These are phyloP conservation scores for Articulospora tetracladia DNA, from an alignment of 495 filamentous ascomycete genomes.

Conservation along the genomic window DNA sequence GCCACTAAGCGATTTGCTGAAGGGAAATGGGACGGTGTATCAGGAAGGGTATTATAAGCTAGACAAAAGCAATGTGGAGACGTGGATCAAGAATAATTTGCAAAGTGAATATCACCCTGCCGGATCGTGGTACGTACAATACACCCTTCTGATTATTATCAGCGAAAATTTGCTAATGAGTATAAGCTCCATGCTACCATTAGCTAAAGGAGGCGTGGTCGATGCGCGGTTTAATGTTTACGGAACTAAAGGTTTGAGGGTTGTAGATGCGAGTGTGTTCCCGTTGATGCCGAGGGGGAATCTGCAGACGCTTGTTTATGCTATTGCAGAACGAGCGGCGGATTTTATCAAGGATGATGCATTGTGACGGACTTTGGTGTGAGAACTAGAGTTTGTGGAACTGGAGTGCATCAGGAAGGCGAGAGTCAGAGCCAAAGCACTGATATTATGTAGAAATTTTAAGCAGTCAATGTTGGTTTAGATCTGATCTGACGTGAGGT, in stretches of 20 bases:
- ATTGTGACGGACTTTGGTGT: not conserved
- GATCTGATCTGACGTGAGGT: too few relatives aligned
- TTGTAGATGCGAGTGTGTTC: constrained; percentile 53
- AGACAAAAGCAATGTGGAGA: not conserved
- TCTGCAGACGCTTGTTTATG: constrained; percentile 47
- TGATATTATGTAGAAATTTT: too few relatives aligned
- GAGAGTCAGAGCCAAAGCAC: too few relatives aligned
- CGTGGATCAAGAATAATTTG: constrained; percentile 1
- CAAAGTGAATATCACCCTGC: constrained; percentile 11
- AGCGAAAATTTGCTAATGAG: too few relatives aligned
- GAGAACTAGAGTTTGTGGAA: not conserved
- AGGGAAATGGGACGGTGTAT: constrained; percentile 25
- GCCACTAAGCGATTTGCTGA: constrained; percentile 39
- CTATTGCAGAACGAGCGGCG: constrained; percentile 49
- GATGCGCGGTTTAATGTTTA: constrained; percentile 50
- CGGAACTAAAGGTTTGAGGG: constrained; percentile 40
- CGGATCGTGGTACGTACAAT: too few relatives aligned
- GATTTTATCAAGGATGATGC: constrained; percentile 45
- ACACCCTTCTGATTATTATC: too few relatives aligned
- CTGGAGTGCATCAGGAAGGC: too few relatives aligned
- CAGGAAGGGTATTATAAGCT: constrained; percentile 4
- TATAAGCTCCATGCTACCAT: constrained; percentile 27
- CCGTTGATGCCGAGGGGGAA: constrained; percentile 44
- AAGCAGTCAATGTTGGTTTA: too few relatives aligned
- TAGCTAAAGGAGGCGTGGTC: constrained; percentile 37